Conservation (phyloP, 2,329 filamentous ascomycete genomes). For the Penicillium fuscoglaucum region DNA sequence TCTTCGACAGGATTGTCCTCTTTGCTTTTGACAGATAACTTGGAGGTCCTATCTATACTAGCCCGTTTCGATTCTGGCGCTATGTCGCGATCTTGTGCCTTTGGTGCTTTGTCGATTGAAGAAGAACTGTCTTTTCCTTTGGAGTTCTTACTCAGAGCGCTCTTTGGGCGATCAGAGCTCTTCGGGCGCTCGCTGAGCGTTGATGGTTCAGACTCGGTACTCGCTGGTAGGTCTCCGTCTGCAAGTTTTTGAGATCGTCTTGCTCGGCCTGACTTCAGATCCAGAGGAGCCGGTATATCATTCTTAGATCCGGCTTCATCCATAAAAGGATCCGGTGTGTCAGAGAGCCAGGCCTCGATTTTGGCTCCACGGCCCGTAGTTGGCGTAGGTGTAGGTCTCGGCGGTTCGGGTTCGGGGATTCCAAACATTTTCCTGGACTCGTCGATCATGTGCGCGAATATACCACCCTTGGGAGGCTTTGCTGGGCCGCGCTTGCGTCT, state of each 20-base stretch:
- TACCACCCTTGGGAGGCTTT: conserved; percentile 42
- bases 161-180: conserved; percentile 26
- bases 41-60: conserved; percentile 21
- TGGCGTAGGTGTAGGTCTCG: conserved; percentile 45
- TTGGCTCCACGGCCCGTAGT: conserved; percentile 48
- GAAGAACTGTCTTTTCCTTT: conserved; percentile 21
- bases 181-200: conserved; percentile 22
- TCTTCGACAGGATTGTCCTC: conserved; percentile 19
- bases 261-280: conserved; percentile 43
- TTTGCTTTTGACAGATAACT: conserved; percentile 15
- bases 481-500: conserved; percentile 35
- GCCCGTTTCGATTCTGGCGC: conserved; percentile 21
- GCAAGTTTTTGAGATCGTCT: conserved; percentile 30
- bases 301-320: conserved; percentile 41
- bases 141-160: conserved; percentile 24
- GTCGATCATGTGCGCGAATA: conserved; percentile 47
- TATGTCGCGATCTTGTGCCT: conserved; percentile 10
- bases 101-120: conserved; percentile 15
- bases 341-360: conserved; percentile 63
- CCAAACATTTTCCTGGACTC: conserved; percentile 49
- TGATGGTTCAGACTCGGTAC: conserved; percentile 26
- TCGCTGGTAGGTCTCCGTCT: conserved; percentile 19
- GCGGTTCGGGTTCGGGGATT: conserved; percentile 40
- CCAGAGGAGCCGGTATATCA: conserved; percentile 44
- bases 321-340: conserved; percentile 57